These are phyloP conservation scores for Kernera saxatilis DNA, from an alignment of 345 rosid genomes.

Conservation along the genomic window DNA sequence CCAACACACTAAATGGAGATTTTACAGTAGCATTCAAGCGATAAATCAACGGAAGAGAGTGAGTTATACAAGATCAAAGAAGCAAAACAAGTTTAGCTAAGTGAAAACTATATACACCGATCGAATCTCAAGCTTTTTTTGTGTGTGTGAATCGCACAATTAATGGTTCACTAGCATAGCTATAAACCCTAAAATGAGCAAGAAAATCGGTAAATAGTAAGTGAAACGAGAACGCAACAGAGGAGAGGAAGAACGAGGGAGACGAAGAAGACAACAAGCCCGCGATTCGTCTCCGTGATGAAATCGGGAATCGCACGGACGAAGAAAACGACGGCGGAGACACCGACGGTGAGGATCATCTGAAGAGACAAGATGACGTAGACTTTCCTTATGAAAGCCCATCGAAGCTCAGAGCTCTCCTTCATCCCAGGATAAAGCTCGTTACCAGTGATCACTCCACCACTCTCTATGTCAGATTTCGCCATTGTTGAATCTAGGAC, in stretches of 20 bases:
- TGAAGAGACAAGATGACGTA: constrained; percentile 47
- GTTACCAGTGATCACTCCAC: neutral
- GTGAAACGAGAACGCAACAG: constrained; percentile 22
- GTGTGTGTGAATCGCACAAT: neutral
- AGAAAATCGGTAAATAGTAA: neutral
- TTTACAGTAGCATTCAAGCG: too few relatives aligned
- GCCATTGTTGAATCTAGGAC: constrained; percentile 21
- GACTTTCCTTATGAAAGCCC: constrained; percentile 63
- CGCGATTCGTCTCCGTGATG: constrained; percentile 32
- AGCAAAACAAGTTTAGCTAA: too few relatives aligned
- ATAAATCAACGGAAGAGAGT: too few relatives aligned
- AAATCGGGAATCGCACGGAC: constrained; percentile 37
- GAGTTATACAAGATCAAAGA: too few relatives aligned
- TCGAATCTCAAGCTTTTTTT: neutral
- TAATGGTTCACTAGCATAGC: too few relatives aligned
- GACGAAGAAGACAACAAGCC: constrained; percentile 34
- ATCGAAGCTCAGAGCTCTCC: constrained; percentile 53
- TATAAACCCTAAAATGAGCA: neutral
- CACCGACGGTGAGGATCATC: constrained; percentile 36
- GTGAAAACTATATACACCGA: too few relatives aligned
- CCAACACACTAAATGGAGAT: too few relatives aligned
- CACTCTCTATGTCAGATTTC: constrained; percentile 24
- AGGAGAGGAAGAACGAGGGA: constrained; percentile 36
- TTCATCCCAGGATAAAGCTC: constrained; percentile 45
- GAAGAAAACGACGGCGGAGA: constrained; percentile 40